Evolutionary conservation across 768 basidiomycete genomes (phyloP).

Genomic region (Tephrocybe sp.): DNA sequence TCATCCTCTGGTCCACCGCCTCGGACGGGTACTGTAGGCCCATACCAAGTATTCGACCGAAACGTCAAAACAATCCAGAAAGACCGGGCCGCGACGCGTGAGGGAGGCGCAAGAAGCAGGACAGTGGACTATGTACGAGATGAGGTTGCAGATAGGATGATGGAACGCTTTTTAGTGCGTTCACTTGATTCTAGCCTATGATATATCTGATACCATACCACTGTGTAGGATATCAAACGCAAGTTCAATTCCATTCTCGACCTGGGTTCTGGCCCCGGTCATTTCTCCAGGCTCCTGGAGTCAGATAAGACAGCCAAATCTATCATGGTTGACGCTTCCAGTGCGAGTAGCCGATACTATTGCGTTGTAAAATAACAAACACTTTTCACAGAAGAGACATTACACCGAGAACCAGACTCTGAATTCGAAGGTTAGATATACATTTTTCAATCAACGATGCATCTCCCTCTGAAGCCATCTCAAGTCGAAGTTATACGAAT

Average conservation of each 20-base stretch:
- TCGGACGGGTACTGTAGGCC: constrained; percentile 47
- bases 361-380: neutral
- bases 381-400: constrained; percentile 49
- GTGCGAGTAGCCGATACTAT: constrained; percentile 38
- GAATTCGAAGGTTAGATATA: constrained; percentile 79
- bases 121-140: constrained; percentile 90
- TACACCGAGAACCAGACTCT: constrained; percentile 74
- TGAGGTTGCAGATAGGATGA: constrained; percentile 87
- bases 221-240: constrained; percentile 81
- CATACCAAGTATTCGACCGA: constrained; percentile 89
- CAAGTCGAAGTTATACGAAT: constrained; percentile 77
- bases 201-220: constrained; percentile 1
- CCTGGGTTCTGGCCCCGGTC: constrained; percentile 88
- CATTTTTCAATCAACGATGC: neutral
- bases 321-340: constrained; percentile 83
- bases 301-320: constrained; percentile 63
- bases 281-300: constrained; percentile 83
- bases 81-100: constrained; percentile 62
- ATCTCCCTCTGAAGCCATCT: constrained; percentile 4
- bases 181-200: constrained; percentile 5
- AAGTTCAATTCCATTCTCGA: constrained; percentile 81
- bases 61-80: constrained; percentile 72
- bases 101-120: constrained; percentile 59
- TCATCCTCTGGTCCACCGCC: constrained; percentile 39
- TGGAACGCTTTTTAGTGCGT: constrained; percentile 83